Evolutionary conservation across 2,329 filamentous ascomycete genomes (phyloP).

Genomic region (Catunica adiposa): DNA sequence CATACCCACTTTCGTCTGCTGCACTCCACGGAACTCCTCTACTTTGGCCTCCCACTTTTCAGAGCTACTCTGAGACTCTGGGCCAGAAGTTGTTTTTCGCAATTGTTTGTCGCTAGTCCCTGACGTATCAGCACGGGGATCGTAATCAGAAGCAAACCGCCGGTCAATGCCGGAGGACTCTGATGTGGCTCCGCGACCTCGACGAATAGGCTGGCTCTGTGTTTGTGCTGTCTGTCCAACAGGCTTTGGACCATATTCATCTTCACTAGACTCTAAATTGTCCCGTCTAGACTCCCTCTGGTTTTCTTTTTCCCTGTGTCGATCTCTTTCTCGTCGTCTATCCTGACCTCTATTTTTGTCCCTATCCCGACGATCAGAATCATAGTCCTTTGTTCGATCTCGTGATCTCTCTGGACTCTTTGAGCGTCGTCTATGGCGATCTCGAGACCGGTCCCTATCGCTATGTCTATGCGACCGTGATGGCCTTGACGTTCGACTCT

Average conservation of each 20-base stretch:
- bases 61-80: no score
- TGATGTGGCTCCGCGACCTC: constrained; percentile 53
- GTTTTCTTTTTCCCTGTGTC: not conserved
- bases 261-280: constrained; percentile 5
- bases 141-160: constrained; percentile 55
- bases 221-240: not conserved
- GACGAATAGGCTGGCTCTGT: constrained; percentile 26
- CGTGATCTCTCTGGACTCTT: not conserved
- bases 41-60: constrained; percentile 56
- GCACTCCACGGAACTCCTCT: constrained; percentile 63
- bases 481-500: not conserved
- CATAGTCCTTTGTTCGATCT: not conserved
- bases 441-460: not conserved
- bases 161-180: constrained; percentile 55
- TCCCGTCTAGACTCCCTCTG: not conserved
- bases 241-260: constrained; percentile 7
- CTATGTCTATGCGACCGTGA: not conserved
- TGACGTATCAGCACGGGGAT: constrained; percentile 33
- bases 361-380: not conserved
- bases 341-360: not conserved
- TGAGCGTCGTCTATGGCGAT: not conserved
- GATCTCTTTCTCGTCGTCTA: not conserved
- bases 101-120: not conserved
- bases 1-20: constrained; percentile 27
- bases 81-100: not conserved